Conservation (phyloP, 1,284 basidiomycete species). For the Coniophora puteana region DNA sequence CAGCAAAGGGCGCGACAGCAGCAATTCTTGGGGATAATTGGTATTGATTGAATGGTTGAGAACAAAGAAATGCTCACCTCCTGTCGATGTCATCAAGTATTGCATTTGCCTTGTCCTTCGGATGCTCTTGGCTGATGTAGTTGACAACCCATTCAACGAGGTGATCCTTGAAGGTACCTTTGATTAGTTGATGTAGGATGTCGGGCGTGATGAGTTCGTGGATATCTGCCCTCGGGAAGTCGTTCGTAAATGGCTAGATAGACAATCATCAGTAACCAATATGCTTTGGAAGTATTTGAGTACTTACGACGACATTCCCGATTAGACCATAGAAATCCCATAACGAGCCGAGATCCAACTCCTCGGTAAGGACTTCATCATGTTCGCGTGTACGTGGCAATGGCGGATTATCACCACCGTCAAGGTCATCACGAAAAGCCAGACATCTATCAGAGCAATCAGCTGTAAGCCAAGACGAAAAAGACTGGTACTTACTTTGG, state of each 20-base stretch:
- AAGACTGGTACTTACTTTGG: neutral
- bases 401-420: slow-evolving; percentile 2
- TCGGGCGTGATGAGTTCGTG: slow-evolving; percentile 4
- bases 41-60: too few relatives aligned
- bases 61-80: slow-evolving; percentile 7
- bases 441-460: slow-evolving; percentile 6
- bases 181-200: slow-evolving; percentile 12
- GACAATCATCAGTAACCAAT: too few relatives aligned
- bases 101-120: slow-evolving; percentile 3
- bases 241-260: slow-evolving; percentile 7
- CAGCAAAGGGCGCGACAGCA: slow-evolving; percentile 7
- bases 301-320: slow-evolving; percentile 8
- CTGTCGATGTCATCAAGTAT: slow-evolving; percentile 11
- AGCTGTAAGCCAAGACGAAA: neutral
- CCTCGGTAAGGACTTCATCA: slow-evolving; percentile 2
- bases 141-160: slow-evolving; percentile 10
- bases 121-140: slow-evolving; percentile 4
- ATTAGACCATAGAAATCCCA: slow-evolving; percentile 10
- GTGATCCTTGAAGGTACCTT: slow-evolving; percentile 8
- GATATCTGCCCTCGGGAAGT: slow-evolving; percentile 12
- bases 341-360: neutral
- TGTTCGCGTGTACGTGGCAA: slow-evolving; percentile 2
- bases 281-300: too few relatives aligned
- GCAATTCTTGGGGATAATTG: slow-evolving; percentile 6
- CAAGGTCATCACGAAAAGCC: slow-evolving; percentile 4